Evolutionary conservation across 768 basidiomycete species (phyloP).

Genomic region (Mycena haematopus): DNA sequence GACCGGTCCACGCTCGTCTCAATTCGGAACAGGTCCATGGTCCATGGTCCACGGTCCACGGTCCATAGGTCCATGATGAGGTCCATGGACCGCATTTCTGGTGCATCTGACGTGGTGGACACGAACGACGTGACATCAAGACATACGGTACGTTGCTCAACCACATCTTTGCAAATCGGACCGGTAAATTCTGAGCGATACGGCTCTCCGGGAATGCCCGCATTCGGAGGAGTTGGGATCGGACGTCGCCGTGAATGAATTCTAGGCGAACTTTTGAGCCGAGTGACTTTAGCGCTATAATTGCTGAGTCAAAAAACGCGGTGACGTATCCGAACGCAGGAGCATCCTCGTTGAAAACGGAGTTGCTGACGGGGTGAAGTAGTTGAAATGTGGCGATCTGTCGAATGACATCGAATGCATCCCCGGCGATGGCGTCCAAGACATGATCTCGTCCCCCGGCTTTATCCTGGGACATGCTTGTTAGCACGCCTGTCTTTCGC

Average conservation of each 20-base stretch:
- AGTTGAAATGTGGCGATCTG: neutral
- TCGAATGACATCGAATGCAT: neutral
- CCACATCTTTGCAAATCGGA: neutral
- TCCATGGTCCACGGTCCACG: too few species aligned
- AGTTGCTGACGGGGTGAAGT: neutral
- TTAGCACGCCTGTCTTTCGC: too few species aligned
- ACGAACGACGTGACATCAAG: too few species aligned
- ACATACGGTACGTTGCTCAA: conserved; percentile 11
- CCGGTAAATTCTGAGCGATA: neutral
- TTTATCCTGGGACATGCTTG: too few species aligned
- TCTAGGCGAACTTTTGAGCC: neutral
- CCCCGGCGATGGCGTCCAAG: neutral
- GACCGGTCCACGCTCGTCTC: too few species aligned
- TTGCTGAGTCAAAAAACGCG: neutral
- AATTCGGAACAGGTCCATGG: too few species aligned
- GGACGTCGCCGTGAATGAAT: conserved; percentile 3
- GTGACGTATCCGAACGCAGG: neutral
- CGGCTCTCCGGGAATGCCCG: neutral
- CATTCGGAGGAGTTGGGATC: neutral
- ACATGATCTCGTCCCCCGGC: too few species aligned
- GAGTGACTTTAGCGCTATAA: neutral
- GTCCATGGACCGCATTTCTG: too few species aligned
- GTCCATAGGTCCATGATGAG: too few species aligned
- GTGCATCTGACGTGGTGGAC: too few species aligned
- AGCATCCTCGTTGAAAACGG: neutral